Evolutionary conservation across 768 basidiomycete species (phyloP).

Genomic region (Phylloporus sp.): DNA sequence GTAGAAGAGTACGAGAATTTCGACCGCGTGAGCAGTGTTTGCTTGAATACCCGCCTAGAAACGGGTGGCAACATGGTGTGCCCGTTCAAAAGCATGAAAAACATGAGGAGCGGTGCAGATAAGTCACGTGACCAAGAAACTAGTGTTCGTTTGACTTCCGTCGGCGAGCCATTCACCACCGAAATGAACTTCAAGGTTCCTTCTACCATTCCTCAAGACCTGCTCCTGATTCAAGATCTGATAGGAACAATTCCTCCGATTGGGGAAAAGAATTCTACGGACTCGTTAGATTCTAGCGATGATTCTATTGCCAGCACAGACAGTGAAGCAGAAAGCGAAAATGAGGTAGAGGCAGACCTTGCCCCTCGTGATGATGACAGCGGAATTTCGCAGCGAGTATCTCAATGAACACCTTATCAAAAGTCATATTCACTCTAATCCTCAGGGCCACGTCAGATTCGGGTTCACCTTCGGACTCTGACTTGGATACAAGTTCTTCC

Average conservation of each 20-base stretch:
- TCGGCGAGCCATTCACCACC: not conserved
- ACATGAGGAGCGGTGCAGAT: too few species aligned
- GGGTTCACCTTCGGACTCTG: slow-evolving; percentile 38
- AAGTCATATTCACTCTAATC: slow-evolving; percentile 17
- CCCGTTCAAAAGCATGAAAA: not conserved
- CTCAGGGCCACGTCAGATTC: slow-evolving; percentile 29
- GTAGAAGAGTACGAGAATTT: slow-evolving; percentile 47
- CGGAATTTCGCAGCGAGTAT: slow-evolving; percentile 19
- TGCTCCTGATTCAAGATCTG: slow-evolving; percentile 66
- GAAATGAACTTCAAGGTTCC: slow-evolving; percentile 56
- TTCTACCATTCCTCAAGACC: slow-evolving; percentile 60
- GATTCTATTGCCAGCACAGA: slow-evolving; percentile 51
- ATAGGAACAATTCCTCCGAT: slow-evolving; percentile 37
- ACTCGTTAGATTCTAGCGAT: slow-evolving; percentile 29
- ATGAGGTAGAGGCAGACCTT: slow-evolving; percentile 67
- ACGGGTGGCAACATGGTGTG: slow-evolving; percentile 15
- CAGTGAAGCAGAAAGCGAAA: slow-evolving; percentile 55
- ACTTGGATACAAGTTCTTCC: slow-evolving; percentile 15
- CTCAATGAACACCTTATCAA: not conserved
- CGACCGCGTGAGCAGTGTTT: not conserved
- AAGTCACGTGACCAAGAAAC: slow-evolving; percentile 26
- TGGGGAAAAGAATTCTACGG: not conserved
- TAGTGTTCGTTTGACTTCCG: too few species aligned
- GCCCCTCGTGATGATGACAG: slow-evolving; percentile 40
- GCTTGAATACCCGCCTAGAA: slow-evolving; percentile 2